Evolutionary conservation across 805 yeast species (phyloP).

Genomic region (Clavispora phyllophila): DNA sequence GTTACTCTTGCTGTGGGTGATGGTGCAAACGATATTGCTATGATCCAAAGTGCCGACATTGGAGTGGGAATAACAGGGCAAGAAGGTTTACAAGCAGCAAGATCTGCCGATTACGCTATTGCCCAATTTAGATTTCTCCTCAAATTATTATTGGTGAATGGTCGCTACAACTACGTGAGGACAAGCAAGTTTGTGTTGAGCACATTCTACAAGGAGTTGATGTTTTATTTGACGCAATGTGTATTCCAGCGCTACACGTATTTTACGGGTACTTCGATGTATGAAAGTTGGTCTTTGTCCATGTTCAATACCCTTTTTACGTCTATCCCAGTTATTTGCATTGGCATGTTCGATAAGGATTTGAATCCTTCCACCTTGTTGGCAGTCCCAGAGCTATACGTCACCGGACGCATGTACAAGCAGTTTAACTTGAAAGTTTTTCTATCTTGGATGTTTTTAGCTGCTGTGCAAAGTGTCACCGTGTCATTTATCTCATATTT

Average conservation of each 20-base stretch:
- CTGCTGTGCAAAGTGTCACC: slow-evolving; percentile 66
- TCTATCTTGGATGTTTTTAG: slow-evolving; percentile 72
- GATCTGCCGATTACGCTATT: slow-evolving; percentile 90
- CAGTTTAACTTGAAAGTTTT: slow-evolving; percentile 71
- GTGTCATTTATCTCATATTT: slow-evolving; percentile 62
- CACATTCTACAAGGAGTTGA: slow-evolving; percentile 89
- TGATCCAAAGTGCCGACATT: slow-evolving; percentile 98
- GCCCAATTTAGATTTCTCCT: slow-evolving; percentile 87
- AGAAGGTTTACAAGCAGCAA: slow-evolving; percentile 95
- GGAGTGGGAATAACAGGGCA: slow-evolving; percentile 97
- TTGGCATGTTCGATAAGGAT: slow-evolving; percentile 96
- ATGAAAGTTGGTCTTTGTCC: slow-evolving; percentile 93
- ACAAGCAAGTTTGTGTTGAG: slow-evolving; percentile 88
- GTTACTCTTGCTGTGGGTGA: slow-evolving; percentile 97
- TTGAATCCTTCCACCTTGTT: slow-evolving; percentile 79
- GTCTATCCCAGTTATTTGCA: slow-evolving; percentile 80
- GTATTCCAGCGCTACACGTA: slow-evolving; percentile 80
- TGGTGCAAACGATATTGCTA: slow-evolving; percentile 98
- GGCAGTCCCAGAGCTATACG: slow-evolving; percentile 87
- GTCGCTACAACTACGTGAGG: slow-evolving; percentile 89
- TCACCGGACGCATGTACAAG: slow-evolving; percentile 67
- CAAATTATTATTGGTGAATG: slow-evolving; percentile 86
- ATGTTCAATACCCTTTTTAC: slow-evolving; percentile 97
- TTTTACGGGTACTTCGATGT: slow-evolving; percentile 89
- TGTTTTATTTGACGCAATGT: slow-evolving; percentile 85